A percentile compares a stretch with the other conserved stretches of the same genome.
Evolutionary conservation across 179 eudicot genomes (phyloP).

Genomic region (Amaranthus tricolor): DNA sequence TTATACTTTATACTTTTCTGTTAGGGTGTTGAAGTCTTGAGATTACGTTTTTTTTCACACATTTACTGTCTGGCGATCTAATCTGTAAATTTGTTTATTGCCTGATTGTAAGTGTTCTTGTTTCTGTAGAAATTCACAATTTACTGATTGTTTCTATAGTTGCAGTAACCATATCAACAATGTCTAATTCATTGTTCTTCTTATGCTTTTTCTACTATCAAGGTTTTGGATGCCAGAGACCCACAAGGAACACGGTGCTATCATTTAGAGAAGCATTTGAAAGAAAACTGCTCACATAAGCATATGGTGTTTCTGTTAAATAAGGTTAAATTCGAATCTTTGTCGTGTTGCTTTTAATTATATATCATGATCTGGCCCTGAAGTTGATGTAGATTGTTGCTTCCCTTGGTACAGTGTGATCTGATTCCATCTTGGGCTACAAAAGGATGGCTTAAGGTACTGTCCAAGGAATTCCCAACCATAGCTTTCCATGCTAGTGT

Average conservation of each 20-base stretch:
- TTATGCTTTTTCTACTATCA: slow-evolving; percentile 11
- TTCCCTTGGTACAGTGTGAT: slow-evolving; percentile 50
- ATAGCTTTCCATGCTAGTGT: slow-evolving; percentile 92
- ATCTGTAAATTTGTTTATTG: not conserved
- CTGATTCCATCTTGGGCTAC: slow-evolving; percentile 96
- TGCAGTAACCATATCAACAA: no score
- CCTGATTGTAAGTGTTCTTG: not conserved
- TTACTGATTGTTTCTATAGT: no score
- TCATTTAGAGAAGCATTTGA: slow-evolving; percentile 94
- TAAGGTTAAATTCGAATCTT: slow-evolving; percentile 47
- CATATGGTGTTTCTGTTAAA: slow-evolving; percentile 86
- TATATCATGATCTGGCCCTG: not conserved
- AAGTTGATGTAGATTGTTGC: slow-evolving; percentile 10
- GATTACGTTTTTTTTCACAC: not conserved
- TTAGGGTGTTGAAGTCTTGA: not conserved
- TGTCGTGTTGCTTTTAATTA: not conserved
- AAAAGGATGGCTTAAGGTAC: slow-evolving; percentile 84
- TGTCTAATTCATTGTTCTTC: not conserved
- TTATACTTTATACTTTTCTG: not conserved
- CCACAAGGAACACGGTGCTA: slow-evolving; percentile 96
- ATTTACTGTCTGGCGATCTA: not conserved
- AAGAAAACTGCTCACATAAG: slow-evolving; percentile 83
- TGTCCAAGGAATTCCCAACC: slow-evolving; percentile 85
- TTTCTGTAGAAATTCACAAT: not conserved
- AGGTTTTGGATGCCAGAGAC: slow-evolving; percentile 98